Conservation (phyloP, 768 basidiomycete species). For the Termitomyces sp. region DNA sequence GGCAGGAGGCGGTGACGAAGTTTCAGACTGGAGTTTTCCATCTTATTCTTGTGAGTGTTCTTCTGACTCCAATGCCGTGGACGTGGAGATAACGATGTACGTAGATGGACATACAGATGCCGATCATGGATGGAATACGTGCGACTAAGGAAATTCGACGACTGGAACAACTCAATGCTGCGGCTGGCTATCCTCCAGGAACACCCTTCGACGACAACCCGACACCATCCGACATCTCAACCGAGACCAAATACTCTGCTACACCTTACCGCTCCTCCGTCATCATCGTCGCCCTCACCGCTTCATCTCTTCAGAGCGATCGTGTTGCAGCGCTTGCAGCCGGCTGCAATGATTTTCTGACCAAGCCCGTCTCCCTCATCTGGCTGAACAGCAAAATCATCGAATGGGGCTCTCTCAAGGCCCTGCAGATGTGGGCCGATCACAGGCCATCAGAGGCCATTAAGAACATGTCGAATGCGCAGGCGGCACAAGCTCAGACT, state of each 20-base stretch:
- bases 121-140: constrained; percentile 96
- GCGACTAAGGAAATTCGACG: constrained; percentile 95
- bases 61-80: neutral
- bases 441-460: constrained; percentile 52
- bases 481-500: constrained; percentile 34
- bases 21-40: constrained; percentile 93
- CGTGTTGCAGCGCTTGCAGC: constrained; percentile 96
- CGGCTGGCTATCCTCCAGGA: constrained; percentile 61
- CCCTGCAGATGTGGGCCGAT: constrained; percentile 89
- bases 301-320: constrained; percentile 91
- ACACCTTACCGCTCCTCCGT: constrained; percentile 88
- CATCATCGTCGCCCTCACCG: constrained; percentile 98
- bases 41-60: constrained; percentile 76
- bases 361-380: constrained; percentile 90
- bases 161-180: constrained; percentile 64
- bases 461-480: constrained; percentile 28
- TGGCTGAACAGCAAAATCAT: constrained; percentile 99
- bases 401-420: constrained; percentile 98
- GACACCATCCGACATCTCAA: constrained; percentile 52
- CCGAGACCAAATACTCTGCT: constrained; percentile 40
- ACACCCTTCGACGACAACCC: constrained; percentile 46
- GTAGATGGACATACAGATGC: constrained; percentile 99
- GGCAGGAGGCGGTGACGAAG: constrained; percentile 92
- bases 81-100: neutral
- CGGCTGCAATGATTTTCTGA: constrained; percentile 98